phyloP scores from a whole-genome alignment of 352 stramenopile genomes.

The Phytophthora pseudosyringae region DNA sequence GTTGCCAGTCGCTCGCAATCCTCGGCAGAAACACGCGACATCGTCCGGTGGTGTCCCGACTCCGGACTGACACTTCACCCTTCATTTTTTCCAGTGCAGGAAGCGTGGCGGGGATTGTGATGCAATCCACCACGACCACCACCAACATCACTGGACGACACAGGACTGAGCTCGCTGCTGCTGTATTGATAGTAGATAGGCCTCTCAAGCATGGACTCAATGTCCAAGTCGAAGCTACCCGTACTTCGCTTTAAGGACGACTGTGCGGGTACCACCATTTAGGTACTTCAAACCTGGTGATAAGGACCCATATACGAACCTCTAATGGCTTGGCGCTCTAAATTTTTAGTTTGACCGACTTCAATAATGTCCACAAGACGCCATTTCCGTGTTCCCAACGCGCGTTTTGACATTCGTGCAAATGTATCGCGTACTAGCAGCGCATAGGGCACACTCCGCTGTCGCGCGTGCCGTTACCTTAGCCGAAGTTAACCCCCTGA shows the following conservation, averaged over 20 bases:
- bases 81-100: background rate
- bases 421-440: background rate
- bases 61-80: background rate
- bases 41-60: conserved; percentile 18
- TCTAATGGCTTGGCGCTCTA: too few species aligned
- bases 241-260: too few species aligned
- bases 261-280: background rate
- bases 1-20: conserved; percentile 6
- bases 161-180: too few species aligned
- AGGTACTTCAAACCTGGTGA: background rate
- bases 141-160: background rate
- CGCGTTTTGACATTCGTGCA: background rate
- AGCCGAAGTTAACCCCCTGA: too few species aligned
- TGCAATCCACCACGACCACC: background rate
- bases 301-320: conserved; percentile 1
- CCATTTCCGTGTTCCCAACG: too few species aligned
- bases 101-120: conserved; percentile 9
- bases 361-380: too few species aligned
- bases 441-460: too few species aligned
- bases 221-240: too few species aligned
- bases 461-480: too few species aligned
- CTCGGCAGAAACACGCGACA: conserved; percentile 26
- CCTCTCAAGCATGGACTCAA: too few species aligned
- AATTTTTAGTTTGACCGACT: too few species aligned
- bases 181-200: too few species aligned